Evolutionary conservation across 192 early-diverging fungal species (phyloP), one percentile per base, ranked within the genome.

Genomic region (Gaertneriomyces semiglobifer): DNA sequence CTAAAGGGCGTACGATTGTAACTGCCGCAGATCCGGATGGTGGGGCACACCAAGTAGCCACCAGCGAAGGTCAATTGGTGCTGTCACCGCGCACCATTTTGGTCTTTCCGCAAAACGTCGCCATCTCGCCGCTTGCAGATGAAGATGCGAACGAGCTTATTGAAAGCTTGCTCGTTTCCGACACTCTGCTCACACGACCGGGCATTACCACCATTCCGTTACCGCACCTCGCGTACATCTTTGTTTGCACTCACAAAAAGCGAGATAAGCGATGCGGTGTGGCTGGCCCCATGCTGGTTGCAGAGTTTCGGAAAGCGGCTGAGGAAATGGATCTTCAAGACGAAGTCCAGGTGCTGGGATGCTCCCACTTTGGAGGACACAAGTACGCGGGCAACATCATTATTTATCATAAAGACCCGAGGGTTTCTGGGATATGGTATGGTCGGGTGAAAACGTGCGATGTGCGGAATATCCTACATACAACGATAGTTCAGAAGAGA

Each of bases 371-470:
- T 76, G 80, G 80, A 46, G 81, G 87, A 5, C 87, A 88, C 71
- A 87, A 85, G 71, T 88, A 79, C 78, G 85, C 87, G 45, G 87
- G 87, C 18, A 87, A 87, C 68, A 55, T 88, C 38, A 85, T 88
- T 47, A 71, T 81, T 14, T 81, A 81, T 47, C 70, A 73, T 44
- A 46, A 54, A 11, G 63, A 75, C 40, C 62, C 66, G 18, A 44
- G 20, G 19, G 51, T 69, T 6, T 57, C 53, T 19, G 80, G 74
- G n/a, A 70, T 70, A 54, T 83, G 81, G 81, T 80, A 80, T 53
- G 81, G 81, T 40, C 69, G 81, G 11, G 78, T 83, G 14, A 66
- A 53, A 18, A 72, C 79, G 40, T 83, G 81, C 58, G 74, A 83
- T 44, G 77, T 73, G 38, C 69, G 74, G 11, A 55, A 52, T 40